These are phyloP conservation scores for Wakefieldia striispora DNA, from an alignment of 768 basidiomycete species.

Conservation along the genomic window DNA sequence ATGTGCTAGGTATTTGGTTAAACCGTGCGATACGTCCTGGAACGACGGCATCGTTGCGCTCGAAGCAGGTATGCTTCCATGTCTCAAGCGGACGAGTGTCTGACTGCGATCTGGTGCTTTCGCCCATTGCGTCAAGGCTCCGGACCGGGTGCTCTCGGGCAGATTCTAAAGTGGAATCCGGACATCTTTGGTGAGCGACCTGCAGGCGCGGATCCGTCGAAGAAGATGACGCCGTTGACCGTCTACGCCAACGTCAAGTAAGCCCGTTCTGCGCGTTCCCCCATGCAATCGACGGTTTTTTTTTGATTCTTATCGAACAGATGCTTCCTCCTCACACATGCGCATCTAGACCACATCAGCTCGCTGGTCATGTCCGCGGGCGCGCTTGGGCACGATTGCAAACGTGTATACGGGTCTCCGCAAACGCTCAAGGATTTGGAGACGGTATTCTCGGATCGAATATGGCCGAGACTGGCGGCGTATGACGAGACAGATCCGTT, in stretches of 20 bases:
- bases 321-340: slow-evolving; percentile 83
- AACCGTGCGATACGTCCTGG: slow-evolving; percentile 66
- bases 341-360: slow-evolving; percentile 87
- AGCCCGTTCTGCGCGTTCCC: not conserved
- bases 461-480: slow-evolving; percentile 86
- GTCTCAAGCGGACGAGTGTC: not conserved
- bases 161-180: slow-evolving; percentile 56
- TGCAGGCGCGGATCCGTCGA: slow-evolving; percentile 9
- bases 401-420: slow-evolving; percentile 59
- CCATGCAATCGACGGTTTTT: not conserved
- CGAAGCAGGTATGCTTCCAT: slow-evolving; percentile 70
- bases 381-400: slow-evolving; percentile 58
- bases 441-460: slow-evolving; percentile 67
- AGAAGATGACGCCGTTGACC: slow-evolving; percentile 19
- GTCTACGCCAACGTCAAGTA: slow-evolving; percentile 36
- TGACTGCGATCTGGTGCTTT: too few relatives aligned
- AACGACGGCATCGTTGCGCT: slow-evolving; percentile 77
- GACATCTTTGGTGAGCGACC: slow-evolving; percentile 44
- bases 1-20: slow-evolving; percentile 76
- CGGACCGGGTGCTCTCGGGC: slow-evolving; percentile 73
- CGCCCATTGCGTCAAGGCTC: slow-evolving; percentile 53
- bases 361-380: slow-evolving; percentile 85
- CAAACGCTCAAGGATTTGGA: slow-evolving; percentile 69
- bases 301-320: slow-evolving; percentile 45
- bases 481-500: slow-evolving; percentile 63